A percentile compares a stretch with the other conserved stretches of the same genome.
These are phyloP conservation scores for Phyllosticta citrichinensis DNA, from an alignment of 2,329 filamentous ascomycete genomes.

Conservation along the genomic window DNA sequence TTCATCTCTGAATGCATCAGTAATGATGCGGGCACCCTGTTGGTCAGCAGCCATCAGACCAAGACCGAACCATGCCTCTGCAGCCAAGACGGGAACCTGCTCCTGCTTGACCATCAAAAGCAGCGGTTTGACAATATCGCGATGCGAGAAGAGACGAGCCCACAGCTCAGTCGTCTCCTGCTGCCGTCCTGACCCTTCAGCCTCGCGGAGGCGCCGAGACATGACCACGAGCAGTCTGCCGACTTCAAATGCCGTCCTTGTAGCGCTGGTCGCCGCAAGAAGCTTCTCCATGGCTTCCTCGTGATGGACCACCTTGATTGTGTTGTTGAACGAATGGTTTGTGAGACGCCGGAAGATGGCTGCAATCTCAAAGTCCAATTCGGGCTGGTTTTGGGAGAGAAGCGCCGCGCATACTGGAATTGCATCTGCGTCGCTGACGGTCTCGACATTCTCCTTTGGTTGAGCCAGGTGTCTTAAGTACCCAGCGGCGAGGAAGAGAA, in stretches of 20 bases:
- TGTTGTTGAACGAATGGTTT: constrained; percentile 4
- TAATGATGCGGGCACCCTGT: constrained; percentile 1
- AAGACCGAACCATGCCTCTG: constrained; percentile 9
- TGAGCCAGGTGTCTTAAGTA: constrained; percentile 28
- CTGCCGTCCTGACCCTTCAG: background rate
- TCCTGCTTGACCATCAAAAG: constrained; percentile 8
- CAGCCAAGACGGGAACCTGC: constrained; percentile 3
- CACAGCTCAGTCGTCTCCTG: background rate
- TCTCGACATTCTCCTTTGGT: constrained; percentile 20
- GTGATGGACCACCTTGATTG: background rate
- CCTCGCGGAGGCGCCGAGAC: constrained; percentile 3
- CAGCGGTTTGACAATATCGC: background rate
- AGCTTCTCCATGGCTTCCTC: background rate
- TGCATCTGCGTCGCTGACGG: background rate
- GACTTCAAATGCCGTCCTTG: constrained; percentile 10
- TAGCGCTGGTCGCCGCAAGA: background rate
- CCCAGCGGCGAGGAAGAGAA: constrained; percentile 27
- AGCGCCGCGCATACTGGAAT: background rate
- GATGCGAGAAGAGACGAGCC: background rate
- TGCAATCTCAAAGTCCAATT: constrained; percentile 31
- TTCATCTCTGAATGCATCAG: constrained; percentile 1
- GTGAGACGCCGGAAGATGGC: constrained; percentile 33
- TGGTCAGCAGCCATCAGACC: background rate
- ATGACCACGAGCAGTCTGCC: constrained; percentile 6
- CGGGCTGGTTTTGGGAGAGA: background rate